Conservation (phyloP, 768 basidiomycete species). For the Chalciporus piperatus region DNA sequence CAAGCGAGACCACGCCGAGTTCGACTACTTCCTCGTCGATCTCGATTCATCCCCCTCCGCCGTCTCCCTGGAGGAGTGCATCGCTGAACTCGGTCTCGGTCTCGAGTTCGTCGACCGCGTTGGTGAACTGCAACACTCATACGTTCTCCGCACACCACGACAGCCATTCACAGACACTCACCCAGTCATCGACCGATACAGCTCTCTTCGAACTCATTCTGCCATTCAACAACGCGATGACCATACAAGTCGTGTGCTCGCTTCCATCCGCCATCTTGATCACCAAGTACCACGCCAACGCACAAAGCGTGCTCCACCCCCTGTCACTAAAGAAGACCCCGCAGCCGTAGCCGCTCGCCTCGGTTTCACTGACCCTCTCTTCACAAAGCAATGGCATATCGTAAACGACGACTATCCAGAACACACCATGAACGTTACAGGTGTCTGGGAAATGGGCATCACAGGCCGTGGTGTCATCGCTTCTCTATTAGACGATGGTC, state of each 20-base stretch:
- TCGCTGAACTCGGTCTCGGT: conserved; percentile 61
- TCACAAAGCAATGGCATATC: conserved; percentile 89
- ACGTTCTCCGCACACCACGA: conserved; percentile 69
- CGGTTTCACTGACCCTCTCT: conserved; percentile 77
- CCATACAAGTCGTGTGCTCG: conserved; percentile 43
- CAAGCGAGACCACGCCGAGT: conserved; percentile 54
- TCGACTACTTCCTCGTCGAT: conserved; percentile 83
- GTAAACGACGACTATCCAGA: conserved; percentile 82
- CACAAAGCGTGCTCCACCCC: conserved; percentile 71
- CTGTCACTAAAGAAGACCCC: conserved; percentile 37
- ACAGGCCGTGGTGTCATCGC: conserved; percentile 85
- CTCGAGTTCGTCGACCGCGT: conserved; percentile 87
- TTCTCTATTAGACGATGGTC: conserved; percentile 91
- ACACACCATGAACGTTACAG: conserved; percentile 90
- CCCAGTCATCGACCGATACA: conserved; percentile 46
- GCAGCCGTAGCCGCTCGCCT: conserved; percentile 57
- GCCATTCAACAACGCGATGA: conserved; percentile 35
- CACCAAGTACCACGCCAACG: conserved; percentile 67
- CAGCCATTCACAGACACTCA: conserved; percentile 15
- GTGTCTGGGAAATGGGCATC: conserved; percentile 87
- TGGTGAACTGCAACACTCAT: conserved; percentile 79
- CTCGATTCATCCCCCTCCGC: conserved; percentile 50
- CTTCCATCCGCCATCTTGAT: conserved; percentile 58
- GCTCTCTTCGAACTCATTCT: conserved; percentile 38
- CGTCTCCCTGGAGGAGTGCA: conserved; percentile 60